phyloP scores from a whole-genome alignment of 2,329 filamentous ascomycete species.

The Triangularia setosa region DNA sequence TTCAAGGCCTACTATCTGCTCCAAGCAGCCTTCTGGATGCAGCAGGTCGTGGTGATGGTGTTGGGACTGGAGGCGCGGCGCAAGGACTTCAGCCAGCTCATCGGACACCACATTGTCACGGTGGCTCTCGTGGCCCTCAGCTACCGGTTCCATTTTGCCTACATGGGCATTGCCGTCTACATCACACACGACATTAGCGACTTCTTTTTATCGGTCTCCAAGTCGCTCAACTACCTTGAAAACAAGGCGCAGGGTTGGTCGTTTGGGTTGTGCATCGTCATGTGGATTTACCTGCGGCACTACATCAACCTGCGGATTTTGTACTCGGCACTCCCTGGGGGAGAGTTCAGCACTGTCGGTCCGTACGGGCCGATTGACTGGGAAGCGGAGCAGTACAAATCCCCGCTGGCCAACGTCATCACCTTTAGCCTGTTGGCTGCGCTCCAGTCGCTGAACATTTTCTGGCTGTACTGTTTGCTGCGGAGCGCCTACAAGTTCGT shows the following conservation, averaged over 20 bases:
- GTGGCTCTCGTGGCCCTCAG: slow-evolving; percentile 63
- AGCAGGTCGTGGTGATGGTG: slow-evolving; percentile 67
- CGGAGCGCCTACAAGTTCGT: slow-evolving; percentile 53
- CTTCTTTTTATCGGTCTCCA: slow-evolving; percentile 72
- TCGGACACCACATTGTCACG: slow-evolving; percentile 69
- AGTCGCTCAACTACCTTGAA: slow-evolving; percentile 68
- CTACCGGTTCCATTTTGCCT: slow-evolving; percentile 73
- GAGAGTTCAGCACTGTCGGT: slow-evolving; percentile 52
- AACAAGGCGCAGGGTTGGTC: slow-evolving; percentile 58
- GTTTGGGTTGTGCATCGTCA: slow-evolving; percentile 60
- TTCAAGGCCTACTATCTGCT: slow-evolving; percentile 76
- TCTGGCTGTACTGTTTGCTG: slow-evolving; percentile 58
- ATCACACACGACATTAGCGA: slow-evolving; percentile 73
- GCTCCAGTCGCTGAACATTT: slow-evolving; percentile 56
- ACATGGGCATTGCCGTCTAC: slow-evolving; percentile 70
- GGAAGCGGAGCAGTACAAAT: slow-evolving; percentile 59
- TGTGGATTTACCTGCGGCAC: slow-evolving; percentile 71
- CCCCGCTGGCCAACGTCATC: slow-evolving; percentile 49
- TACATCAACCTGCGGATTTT: slow-evolving; percentile 61
- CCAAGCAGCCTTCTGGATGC: slow-evolving; percentile 70
- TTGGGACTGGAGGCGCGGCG: slow-evolving; percentile 67
- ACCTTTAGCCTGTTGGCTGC: slow-evolving; percentile 48
- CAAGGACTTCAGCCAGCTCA: slow-evolving; percentile 72
- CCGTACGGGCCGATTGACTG: slow-evolving; percentile 56
- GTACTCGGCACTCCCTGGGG: slow-evolving; percentile 48